Percentiles rank a stretch among this genome's conserved stretches.
Conservation (phyloP, 176 grass and related monocot species). For the Oryza australiensis region DNA sequence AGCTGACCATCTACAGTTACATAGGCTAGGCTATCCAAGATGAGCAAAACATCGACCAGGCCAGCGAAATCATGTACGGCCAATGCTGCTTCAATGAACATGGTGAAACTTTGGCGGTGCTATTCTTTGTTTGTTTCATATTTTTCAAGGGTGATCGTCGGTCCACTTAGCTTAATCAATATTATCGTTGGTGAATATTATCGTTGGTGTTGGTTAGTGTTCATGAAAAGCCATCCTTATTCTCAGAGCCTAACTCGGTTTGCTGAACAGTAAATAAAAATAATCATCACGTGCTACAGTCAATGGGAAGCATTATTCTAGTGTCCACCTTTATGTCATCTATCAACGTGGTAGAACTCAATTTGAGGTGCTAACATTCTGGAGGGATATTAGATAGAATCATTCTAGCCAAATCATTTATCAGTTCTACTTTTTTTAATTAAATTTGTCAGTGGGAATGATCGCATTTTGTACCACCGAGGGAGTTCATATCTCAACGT, state of each 20-base stretch:
- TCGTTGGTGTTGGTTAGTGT: neutral
- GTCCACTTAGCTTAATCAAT: neutral
- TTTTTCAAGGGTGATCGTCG: neutral
- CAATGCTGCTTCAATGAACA: neutral
- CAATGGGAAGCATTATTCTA: neutral
- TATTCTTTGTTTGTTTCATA: neutral
- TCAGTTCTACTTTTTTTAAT: too few species aligned
- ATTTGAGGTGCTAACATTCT: neutral
- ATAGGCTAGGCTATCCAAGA: neutral
- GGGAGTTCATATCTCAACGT: too few species aligned
- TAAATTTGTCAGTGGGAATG: too few species aligned
- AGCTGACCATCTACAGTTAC: too few species aligned
- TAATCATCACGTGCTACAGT: neutral
- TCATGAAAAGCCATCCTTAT: neutral
- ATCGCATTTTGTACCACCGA: too few species aligned
- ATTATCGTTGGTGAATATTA: neutral
- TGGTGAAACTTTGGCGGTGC: too few species aligned
- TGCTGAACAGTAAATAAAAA: neutral
- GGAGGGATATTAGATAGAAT: neutral
- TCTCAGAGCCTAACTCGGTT: neutral
- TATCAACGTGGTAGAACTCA: neutral
- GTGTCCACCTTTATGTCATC: neutral
- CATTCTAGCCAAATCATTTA: neutral
- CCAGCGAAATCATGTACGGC: neutral
- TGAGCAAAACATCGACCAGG: neutral